Base-by-base conservation (phyloP, 345 rosid genomes). In the Linum usitatissimum region DNA sequence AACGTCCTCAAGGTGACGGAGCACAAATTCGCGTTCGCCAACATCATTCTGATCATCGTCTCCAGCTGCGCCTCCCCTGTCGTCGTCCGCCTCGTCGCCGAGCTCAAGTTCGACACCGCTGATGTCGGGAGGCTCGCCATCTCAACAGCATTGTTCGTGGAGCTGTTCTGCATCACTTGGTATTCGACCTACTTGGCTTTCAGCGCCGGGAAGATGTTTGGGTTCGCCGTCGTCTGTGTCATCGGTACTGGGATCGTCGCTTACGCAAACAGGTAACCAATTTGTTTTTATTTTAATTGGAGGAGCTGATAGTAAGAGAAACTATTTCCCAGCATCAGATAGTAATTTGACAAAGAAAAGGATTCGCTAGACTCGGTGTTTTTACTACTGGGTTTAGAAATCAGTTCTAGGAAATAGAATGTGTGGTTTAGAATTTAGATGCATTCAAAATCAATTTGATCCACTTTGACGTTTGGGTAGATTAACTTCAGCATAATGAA, bases 101-200 rank as follows among this genome's bases (percentile, higher is more conserved):
- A 60, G 48, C 49, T 60, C 9, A 60, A 34, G 18, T 60, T 60
- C 48, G 59, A 17, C 12, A 60, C 36, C 3, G 20, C 63, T 6
- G 63, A 60, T 18, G 48, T 36, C 19, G 63, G 63, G 8, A 31
- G 63, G 38, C 39, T 60, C 8, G 63, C 63, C 10, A 60, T 60
- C 36, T 60, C 48, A 9, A 17, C 48, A 2, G 36, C 48, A 0
- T 13, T 60, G 14, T 14, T 60, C 63, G 14, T n/a, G 3, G 63
- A 60, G 48, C 18, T 60, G 8, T 31, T 40, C 5, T 60, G 63
- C 48, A 36, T 60, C 48, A 12, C 38, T 9, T 60, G 63, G 63
- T 60, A 4, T 49, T 31, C 63, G 6, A n/a, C 18, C n/a, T 55
- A 55, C 59, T 5, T 55, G 5, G 59, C 59, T 3, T 55, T 55